phyloP scores from a whole-genome alignment of 306 rosid genomes.

The Castanea sativa region DNA sequence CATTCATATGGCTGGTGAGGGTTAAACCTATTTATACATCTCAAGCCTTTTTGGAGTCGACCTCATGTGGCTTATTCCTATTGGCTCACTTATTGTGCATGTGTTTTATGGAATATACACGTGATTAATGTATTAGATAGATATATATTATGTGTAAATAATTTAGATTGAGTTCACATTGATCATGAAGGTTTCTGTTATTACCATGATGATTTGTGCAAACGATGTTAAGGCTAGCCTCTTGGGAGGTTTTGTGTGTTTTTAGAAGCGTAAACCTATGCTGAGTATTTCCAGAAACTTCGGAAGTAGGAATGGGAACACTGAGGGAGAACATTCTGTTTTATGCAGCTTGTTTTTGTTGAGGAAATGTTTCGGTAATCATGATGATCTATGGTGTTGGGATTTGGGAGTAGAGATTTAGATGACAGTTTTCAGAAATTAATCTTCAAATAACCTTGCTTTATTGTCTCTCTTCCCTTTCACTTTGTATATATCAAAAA shows the following conservation, averaged over 20 bases:
- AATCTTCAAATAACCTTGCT: not conserved
- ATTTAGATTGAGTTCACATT: not conserved
- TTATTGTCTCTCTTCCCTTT: too few relatives aligned
- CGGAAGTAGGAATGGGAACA: not conserved
- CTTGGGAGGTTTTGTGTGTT: not conserved
- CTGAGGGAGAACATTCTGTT: too few relatives aligned
- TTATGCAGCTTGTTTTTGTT: not conserved
- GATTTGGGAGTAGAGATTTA: not conserved
- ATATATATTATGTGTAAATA: not conserved
- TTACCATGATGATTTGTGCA: not conserved
- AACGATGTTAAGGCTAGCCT: not conserved
- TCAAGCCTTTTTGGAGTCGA: too few relatives aligned
- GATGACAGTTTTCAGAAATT: not conserved
- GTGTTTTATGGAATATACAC: too few relatives aligned
- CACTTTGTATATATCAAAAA: too few relatives aligned
- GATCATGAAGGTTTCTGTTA: not conserved
- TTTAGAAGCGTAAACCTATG: not conserved
- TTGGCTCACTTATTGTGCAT: too few relatives aligned
- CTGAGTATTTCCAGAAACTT: not conserved
- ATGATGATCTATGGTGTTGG: not conserved
- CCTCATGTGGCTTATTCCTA: too few relatives aligned
- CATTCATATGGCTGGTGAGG: too few relatives aligned
- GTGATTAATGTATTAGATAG: too few relatives aligned
- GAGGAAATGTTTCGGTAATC: not conserved
- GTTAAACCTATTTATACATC: too few relatives aligned